phyloP scores from a whole-genome alignment of 305 asterid species.

The Solanum chacoense region DNA sequence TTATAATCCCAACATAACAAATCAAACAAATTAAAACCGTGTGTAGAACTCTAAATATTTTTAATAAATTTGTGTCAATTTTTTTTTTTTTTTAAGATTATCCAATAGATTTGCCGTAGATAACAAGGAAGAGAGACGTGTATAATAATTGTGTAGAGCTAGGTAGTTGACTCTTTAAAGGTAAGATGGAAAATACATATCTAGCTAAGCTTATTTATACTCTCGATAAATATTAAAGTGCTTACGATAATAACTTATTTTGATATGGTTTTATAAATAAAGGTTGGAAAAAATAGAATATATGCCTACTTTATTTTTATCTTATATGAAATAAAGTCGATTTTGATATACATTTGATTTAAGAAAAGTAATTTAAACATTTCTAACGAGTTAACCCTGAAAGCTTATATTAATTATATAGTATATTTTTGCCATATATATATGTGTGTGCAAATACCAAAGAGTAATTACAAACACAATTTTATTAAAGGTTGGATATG shows the following conservation, averaged over 20 bases:
- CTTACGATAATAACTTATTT: not conserved
- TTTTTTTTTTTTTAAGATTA: not conserved
- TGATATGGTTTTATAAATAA: not conserved
- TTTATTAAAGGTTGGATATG: not conserved
- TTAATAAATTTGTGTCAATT: not conserved
- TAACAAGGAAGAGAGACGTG: not conserved
- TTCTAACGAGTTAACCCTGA: not conserved
- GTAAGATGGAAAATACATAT: not conserved
- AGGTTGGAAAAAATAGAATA: not conserved
- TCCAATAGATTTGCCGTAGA: not conserved
- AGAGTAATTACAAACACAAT: not conserved
- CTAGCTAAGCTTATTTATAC: not conserved
- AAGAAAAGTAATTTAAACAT: not conserved
- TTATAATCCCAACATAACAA: not conserved
- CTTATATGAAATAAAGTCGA: not conserved
- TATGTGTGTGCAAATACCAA: not conserved
- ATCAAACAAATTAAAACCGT: not conserved
- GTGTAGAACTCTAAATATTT: not conserved
- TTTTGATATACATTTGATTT: not conserved
- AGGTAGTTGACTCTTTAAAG: constrained; percentile 9
- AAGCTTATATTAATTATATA: not conserved
- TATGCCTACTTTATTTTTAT: too few relatives aligned
- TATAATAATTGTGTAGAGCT: not conserved
- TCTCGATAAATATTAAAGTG: not conserved
- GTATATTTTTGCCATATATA: too few relatives aligned